Evolutionary conservation across 1,139 yeast species (phyloP).

Genomic region (Kazachstania sp.): DNA sequence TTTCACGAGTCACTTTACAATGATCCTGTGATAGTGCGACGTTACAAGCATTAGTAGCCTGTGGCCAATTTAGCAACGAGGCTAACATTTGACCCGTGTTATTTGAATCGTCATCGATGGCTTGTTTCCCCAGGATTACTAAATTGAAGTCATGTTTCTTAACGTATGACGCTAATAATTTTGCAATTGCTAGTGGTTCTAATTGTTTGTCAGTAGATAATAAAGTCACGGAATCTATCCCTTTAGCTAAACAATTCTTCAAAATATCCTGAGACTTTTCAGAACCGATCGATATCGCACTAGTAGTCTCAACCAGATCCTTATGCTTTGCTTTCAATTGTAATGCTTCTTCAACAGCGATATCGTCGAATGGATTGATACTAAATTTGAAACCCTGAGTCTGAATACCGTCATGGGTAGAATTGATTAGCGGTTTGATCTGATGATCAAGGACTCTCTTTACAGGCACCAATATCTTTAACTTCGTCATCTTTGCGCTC

Average conservation of each 20-base stretch:
- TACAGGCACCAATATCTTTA: conserved; percentile 71
- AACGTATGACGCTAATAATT: conserved; percentile 65
- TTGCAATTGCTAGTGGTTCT: conserved; percentile 90
- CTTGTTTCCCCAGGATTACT: conserved; percentile 87
- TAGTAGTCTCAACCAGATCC: conserved; percentile 69
- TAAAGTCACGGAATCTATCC: conserved; percentile 79
- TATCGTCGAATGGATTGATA: conserved; percentile 95
- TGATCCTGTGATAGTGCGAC: conserved; percentile 52
- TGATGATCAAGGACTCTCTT: conserved; percentile 94
- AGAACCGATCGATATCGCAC: conserved; percentile 90
- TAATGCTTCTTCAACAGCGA: conserved; percentile 89
- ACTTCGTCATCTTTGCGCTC: neutral
- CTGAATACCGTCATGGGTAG: conserved; percentile 77
- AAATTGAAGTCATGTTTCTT: conserved; percentile 65
- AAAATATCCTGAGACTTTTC: conserved; percentile 79
- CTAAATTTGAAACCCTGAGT: conserved; percentile 87
- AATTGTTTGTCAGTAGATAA: conserved; percentile 66
- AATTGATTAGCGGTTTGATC: conserved; percentile 85
- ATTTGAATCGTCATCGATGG: conserved; percentile 89
- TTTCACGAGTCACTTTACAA: conserved; percentile 78
- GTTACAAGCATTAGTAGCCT: conserved; percentile 92
- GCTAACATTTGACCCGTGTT: conserved; percentile 99
- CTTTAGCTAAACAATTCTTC: conserved; percentile 88
- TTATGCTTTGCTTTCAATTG: conserved; percentile 63
- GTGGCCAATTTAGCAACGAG: conserved; percentile 93